Base-by-base conservation (phyloP, 225 moss, liverwort and hornwort genomes). In the Pseudisothecium myosuroides region DNA sequence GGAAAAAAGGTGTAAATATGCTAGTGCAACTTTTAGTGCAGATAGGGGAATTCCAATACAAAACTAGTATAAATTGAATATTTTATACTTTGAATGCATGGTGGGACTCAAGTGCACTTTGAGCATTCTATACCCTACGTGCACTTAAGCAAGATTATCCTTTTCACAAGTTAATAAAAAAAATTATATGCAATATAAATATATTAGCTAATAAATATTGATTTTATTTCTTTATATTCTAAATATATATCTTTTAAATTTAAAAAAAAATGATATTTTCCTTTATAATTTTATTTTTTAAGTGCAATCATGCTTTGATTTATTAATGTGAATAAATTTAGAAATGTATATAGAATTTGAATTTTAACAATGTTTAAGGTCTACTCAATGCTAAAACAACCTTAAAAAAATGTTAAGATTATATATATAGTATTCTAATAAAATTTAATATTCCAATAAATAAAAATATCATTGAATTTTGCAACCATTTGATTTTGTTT, bases 71-170 rank as follows among this genome's bases (percentile, higher is more conserved):
- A 72, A 43, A 43, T 28, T 23, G 5, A 43, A 1, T 14, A 39
- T 23, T 39, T 7, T 69, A 10, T 6, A 20, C 0, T 7, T 0
- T 1, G 0, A 49, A 7, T 75, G 7, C 7, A 49, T 3, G 0
- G 12, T 31, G 1, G 49, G 7, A 11, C 17, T 52, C 17, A 52
- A 52, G 52, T 52, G 17, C 52, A 52, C 17, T 52, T 5, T 16
- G 2, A 52, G 1, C 52, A 52, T 52, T 52, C 17, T 52, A 52
- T 52, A 52, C 16, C 52, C 52, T 52, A 17, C 1, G 52, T 52
- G 52, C 52, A 52, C 5, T 16, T 17, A 52, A 17, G 52, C 17
- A 52, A 16, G 52, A 17, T 17, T 52, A 52, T 10, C 52, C 50
- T 19, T 31, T 32, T 77, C 19, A 23, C 8, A 77, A 6, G 6